Evolutionary conservation across 768 basidiomycete species (phyloP).

Genomic region (Termitomyces sp.): DNA sequence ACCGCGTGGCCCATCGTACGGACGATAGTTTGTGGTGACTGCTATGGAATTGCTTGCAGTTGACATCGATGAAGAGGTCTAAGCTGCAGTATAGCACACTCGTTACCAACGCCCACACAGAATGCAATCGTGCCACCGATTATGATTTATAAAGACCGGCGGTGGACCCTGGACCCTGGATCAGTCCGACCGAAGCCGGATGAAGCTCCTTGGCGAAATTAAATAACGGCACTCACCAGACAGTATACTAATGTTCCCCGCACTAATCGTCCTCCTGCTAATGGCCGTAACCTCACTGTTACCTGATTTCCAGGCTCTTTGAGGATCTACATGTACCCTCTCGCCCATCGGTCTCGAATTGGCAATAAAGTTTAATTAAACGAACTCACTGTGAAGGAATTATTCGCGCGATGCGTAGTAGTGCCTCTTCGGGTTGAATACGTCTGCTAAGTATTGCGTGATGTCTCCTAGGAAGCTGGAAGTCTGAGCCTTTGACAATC

Average conservation of each 20-base stretch:
- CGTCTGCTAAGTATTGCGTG: not conserved
- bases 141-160: not conserved
- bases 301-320: not conserved
- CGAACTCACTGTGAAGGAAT: not conserved
- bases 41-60: constrained; percentile 3
- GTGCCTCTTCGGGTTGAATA: not conserved
- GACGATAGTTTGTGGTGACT: not conserved
- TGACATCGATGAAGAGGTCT: constrained; percentile 13
- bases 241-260: not conserved
- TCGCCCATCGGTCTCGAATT: not conserved
- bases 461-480: not conserved
- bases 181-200: constrained; percentile 1
- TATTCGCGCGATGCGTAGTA: not conserved
- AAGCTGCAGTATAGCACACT: not conserved
- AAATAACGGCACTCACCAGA: not conserved
- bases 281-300: not conserved
- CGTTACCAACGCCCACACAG: constrained; percentile 6
- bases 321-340: constrained; percentile 1
- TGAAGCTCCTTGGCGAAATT: not conserved
- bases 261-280: not conserved
- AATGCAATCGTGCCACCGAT: constrained; percentile 8
- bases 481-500: not conserved
- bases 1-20: constrained; percentile 31
- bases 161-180: constrained; percentile 5
- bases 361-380: not conserved